These are phyloP conservation scores for Kuraishia cidri DNA, from an alignment of 805 yeast species.

Conservation along the genomic window DNA sequence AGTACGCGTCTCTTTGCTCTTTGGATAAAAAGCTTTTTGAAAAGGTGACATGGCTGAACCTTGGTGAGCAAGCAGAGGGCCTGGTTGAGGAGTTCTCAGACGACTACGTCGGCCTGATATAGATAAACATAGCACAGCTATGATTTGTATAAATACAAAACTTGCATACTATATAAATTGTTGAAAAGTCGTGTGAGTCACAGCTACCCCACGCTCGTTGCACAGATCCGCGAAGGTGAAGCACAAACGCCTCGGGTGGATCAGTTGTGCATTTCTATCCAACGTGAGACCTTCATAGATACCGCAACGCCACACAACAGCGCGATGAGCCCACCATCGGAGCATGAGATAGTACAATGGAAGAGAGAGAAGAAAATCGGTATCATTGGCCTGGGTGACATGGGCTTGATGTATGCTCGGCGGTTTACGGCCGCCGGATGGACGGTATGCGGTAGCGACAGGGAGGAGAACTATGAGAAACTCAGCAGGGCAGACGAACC, in stretches of 20 bases:
- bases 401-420: constrained; percentile 86
- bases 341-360: too few relatives aligned
- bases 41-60: constrained; percentile 58
- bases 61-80: constrained; percentile 56
- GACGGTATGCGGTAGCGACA: constrained; percentile 83
- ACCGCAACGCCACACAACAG: too few relatives aligned
- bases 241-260: too few relatives aligned
- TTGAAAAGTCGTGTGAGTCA: too few relatives aligned
- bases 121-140: too few relatives aligned
- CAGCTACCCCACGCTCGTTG: too few relatives aligned
- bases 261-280: too few relatives aligned
- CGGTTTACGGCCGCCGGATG: constrained; percentile 77
- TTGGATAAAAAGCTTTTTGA: constrained; percentile 20
- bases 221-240: too few relatives aligned
- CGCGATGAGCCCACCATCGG: too few relatives aligned
- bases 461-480: constrained; percentile 51
- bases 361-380: constrained; percentile 50
- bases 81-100: constrained; percentile 35
- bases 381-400: constrained; percentile 93
- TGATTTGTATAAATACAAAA: too few relatives aligned
- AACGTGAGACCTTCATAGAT: too few relatives aligned
- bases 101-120: constrained; percentile 1
- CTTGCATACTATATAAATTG: too few relatives aligned
- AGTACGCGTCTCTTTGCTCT: neutral
- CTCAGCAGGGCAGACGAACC: constrained; percentile 29